Conservation (phyloP, 441 rosid genomes). For the Gossypium aridum region DNA sequence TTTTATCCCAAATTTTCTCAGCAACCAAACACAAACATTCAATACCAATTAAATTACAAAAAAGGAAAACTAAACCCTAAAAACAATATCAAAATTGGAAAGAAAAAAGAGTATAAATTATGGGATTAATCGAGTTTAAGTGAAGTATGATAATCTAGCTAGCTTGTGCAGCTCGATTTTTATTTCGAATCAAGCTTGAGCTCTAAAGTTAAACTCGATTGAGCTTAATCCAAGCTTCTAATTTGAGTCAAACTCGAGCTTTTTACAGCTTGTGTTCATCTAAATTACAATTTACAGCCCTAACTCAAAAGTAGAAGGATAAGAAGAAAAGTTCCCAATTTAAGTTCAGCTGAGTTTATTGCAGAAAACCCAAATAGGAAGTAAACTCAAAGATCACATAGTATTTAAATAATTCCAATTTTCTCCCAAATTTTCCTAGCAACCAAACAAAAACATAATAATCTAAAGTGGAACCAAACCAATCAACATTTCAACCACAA, state of each 20-base stretch:
- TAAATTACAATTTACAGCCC: neutral
- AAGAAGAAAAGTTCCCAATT: neutral
- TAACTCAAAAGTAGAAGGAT: neutral
- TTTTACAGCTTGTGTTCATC: neutral
- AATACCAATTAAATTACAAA: neutral
- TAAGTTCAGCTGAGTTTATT: neutral
- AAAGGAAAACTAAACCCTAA: neutral
- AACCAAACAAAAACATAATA: neutral
- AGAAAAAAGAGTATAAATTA: neutral
- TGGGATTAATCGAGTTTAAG: too few species aligned
- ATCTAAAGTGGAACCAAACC: too few species aligned
- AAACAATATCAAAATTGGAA: neutral
- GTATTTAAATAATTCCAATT: neutral
- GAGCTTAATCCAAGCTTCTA: neutral
- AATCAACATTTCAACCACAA: neutral
- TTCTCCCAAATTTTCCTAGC: neutral
- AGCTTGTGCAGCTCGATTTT: neutral
- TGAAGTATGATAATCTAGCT: neutral
- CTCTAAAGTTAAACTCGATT: neutral
- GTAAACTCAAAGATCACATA: neutral
- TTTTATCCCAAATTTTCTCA: neutral
- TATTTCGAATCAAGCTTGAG: neutral
- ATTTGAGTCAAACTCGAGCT: neutral
- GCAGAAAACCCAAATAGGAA: neutral
- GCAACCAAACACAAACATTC: neutral